A percentile compares a stretch with the other conserved stretches of the same genome.
Conservation (phyloP, 1,284 basidiomycete genomes). For the Irpex rosettiformis region DNA sequence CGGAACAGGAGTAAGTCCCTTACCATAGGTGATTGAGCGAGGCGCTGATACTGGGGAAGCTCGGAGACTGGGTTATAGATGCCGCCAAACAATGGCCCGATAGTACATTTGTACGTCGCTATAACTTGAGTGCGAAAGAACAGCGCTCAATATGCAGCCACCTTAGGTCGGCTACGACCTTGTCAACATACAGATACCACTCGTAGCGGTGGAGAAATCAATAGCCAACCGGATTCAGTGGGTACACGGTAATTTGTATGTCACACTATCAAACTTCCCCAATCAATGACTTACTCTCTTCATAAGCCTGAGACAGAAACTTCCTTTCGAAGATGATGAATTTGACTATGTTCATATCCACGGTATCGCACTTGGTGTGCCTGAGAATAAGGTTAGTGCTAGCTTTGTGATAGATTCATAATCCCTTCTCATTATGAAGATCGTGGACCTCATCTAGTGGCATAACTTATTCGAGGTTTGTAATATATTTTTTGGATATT, state of each 20-base stretch:
- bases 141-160: neutral
- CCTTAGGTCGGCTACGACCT: slow-evolving; percentile 70
- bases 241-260: slow-evolving; percentile 75
- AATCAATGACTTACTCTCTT: neutral
- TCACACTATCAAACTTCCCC: slow-evolving; percentile 11
- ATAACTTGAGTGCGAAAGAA: neutral
- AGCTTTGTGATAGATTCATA: neutral
- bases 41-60: slow-evolving; percentile 33
- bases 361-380: slow-evolving; percentile 60
- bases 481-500: slow-evolving; percentile 1
- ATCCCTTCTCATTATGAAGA: neutral
- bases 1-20: slow-evolving; percentile 60
- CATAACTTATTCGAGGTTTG: slow-evolving; percentile 61
- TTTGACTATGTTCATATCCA: slow-evolving; percentile 75
- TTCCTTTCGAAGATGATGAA: slow-evolving; percentile 76
- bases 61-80: slow-evolving; percentile 68
- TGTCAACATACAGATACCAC: slow-evolving; percentile 64
- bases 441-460: slow-evolving; percentile 45
- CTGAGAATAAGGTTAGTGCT: slow-evolving; percentile 63
- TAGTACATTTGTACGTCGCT: slow-evolving; percentile 54
- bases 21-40: neutral
- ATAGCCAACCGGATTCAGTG: slow-evolving; percentile 58
- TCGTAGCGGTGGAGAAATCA: slow-evolving; percentile 43
- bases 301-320: slow-evolving; percentile 59
- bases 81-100: slow-evolving; percentile 69